A percentile compares a stretch with the other conserved stretches of the same genome.
phyloP scores from a whole-genome alignment of 441 rosid genomes.

The Adansonia madagascariensis region DNA sequence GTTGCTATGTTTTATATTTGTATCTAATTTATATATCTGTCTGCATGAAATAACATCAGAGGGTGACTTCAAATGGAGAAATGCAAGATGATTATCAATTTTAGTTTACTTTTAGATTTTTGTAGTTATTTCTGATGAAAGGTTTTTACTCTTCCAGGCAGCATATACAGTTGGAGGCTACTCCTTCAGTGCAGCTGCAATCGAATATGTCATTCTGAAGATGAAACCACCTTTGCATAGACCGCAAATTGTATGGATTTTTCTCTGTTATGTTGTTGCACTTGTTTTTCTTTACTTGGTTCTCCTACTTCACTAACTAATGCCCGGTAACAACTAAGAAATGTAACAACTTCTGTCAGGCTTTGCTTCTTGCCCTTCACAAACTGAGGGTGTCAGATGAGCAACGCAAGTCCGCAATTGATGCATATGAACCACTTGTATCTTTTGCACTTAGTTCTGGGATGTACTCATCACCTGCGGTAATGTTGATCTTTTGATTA shows the following conservation, averaged over 20 bases:
- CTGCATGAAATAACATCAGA: not conserved
- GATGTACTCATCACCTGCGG: constrained; percentile 89
- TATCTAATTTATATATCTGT: not conserved
- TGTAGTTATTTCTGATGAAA: constrained; percentile 14
- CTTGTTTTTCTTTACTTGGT: constrained; percentile 16
- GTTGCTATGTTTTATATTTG: not conserved
- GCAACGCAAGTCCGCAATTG: constrained; percentile 61
- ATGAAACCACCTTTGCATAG: constrained; percentile 85
- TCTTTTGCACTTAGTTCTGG: constrained; percentile 87
- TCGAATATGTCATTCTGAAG: constrained; percentile 73
- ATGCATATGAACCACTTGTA: constrained; percentile 61
- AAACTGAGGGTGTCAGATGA: constrained; percentile 78
- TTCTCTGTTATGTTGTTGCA: not conserved
- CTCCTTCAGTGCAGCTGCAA: constrained; percentile 77
- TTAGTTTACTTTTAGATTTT: not conserved
- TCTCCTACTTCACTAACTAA: constrained; percentile 18
- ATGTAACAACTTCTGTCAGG: constrained; percentile 45
- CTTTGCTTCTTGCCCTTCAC: constrained; percentile 86
- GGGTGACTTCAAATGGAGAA: constrained; percentile 1
- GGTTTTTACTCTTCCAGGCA: constrained; percentile 53
- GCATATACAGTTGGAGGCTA: constrained; percentile 92
- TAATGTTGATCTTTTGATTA: constrained; percentile 34
- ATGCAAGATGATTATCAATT: not conserved
- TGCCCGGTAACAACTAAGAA: constrained; percentile 20
- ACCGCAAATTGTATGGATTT: constrained; percentile 69